These are phyloP conservation scores for Asterella californica DNA, from an alignment of 225 moss, liverwort and hornwort species.

Conservation along the genomic window DNA sequence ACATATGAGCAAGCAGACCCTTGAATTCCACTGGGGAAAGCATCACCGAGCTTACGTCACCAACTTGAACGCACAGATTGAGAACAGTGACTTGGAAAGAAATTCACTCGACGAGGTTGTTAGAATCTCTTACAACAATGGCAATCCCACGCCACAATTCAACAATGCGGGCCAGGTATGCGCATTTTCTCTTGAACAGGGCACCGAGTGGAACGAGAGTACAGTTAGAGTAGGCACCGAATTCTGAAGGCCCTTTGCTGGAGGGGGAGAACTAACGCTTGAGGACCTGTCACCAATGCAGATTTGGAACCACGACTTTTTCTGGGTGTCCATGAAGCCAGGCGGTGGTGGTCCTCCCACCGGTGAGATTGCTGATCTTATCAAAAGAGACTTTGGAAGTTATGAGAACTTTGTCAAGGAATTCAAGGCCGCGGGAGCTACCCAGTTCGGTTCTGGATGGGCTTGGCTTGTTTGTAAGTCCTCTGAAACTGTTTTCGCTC, in stretches of 20 bases:
- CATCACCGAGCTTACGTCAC: constrained; percentile 78
- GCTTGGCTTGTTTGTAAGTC: constrained; percentile 86
- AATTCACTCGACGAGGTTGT: constrained; percentile 74
- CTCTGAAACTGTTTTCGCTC: too few relatives aligned
- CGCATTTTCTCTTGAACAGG: background rate
- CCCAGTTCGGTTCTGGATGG: constrained; percentile 93
- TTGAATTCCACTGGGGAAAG: constrained; percentile 88
- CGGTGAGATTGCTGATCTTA: constrained; percentile 59
- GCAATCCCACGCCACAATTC: constrained; percentile 74
- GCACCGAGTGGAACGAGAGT: background rate
- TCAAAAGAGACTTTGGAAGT: constrained; percentile 68
- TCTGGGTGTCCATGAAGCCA: constrained; percentile 74
- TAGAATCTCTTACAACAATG: constrained; percentile 75
- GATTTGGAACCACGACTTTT: constrained; percentile 95
- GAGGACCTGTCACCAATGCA: constrained; percentile 15
- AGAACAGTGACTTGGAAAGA: constrained; percentile 60
- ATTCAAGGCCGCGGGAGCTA: constrained; percentile 66
- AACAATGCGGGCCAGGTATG: constrained; percentile 81
- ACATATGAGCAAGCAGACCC: constrained; percentile 75
- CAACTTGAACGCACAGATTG: constrained; percentile 74
- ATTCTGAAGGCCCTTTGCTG: background rate
- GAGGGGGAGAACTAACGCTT: background rate
- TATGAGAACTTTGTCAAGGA: constrained; percentile 59
- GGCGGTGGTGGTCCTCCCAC: constrained; percentile 61
- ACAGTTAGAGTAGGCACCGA: too few relatives aligned